Conservation (phyloP, 139 green algal species). For the Yamagishiella unicocca region DNA sequence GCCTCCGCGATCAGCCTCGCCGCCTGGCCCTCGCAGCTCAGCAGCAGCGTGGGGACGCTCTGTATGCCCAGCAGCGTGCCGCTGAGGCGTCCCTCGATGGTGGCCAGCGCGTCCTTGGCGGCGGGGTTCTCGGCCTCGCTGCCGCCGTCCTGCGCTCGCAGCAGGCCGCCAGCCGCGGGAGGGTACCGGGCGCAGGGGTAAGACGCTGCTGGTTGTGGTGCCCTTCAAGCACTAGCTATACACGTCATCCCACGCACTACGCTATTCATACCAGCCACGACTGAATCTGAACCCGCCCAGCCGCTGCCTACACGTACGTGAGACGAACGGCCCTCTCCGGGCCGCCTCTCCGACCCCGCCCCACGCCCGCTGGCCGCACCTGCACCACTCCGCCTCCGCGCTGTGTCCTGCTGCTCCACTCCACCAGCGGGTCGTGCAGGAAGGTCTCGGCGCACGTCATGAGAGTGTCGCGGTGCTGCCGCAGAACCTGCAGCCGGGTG, state of each 20-base stretch:
- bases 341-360: no score
- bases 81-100: constrained; percentile 81
- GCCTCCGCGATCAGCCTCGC: constrained; percentile 93
- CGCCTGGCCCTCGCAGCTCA: constrained; percentile 89
- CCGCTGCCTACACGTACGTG: no score
- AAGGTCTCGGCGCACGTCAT: constrained; percentile 96
- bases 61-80: constrained; percentile 92
- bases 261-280: no score
- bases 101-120: constrained; percentile 84
- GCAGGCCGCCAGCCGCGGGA: no score
- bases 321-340: no score
- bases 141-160: constrained; percentile 1
- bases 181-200: no score
- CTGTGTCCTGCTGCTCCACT: constrained; percentile 77
- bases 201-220: no score
- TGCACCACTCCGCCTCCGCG: not conserved
- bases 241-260: no score
- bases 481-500: constrained; percentile 73
- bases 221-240: no score
- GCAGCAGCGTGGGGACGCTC: constrained; percentile 82
- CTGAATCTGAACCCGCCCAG: no score
- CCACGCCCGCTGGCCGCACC: not conserved
- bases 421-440: constrained; percentile 96
- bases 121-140: constrained; percentile 36
- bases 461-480: constrained; percentile 84